Conservation (phyloP, 345 rosid species). For the Psidium friedrichsthalianum region DNA sequence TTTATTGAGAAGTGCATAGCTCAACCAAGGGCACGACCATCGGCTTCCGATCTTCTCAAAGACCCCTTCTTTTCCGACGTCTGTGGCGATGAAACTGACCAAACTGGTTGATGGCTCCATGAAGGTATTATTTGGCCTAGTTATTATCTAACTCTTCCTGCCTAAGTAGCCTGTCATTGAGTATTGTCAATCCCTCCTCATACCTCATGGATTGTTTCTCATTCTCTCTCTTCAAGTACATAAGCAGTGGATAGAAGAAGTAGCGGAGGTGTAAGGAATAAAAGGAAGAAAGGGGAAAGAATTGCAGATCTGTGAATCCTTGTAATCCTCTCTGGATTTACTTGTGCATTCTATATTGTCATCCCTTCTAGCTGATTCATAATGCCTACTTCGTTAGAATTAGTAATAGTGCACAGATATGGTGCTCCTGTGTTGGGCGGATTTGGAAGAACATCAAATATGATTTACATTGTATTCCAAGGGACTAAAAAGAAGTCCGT, state of each 20-base stretch:
- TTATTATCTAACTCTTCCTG: neutral
- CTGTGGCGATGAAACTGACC: constrained; percentile 15
- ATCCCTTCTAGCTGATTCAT: neutral
- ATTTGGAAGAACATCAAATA: neutral
- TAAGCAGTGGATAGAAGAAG: neutral
- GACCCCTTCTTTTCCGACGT: constrained; percentile 53
- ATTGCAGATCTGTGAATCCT: neutral
- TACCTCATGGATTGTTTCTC: neutral
- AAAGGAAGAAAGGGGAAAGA: neutral
- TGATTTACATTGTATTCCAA: neutral
- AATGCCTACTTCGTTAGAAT: neutral
- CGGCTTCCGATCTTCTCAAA: constrained; percentile 50
- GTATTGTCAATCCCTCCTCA: neutral
- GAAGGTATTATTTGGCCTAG: neutral
- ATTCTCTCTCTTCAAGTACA: neutral
- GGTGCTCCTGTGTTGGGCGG: neutral
- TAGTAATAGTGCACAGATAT: neutral
- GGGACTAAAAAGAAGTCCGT: neutral
- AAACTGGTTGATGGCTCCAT: neutral
- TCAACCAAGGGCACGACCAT: constrained; percentile 48
- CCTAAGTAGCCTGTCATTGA: neutral
- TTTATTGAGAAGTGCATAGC: constrained; percentile 58
- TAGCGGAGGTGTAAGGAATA: neutral
- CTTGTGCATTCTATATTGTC: neutral
- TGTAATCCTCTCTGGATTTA: neutral